Conservation (phyloP, 148 eudicot genomes). For the Camellia granthamiana region DNA sequence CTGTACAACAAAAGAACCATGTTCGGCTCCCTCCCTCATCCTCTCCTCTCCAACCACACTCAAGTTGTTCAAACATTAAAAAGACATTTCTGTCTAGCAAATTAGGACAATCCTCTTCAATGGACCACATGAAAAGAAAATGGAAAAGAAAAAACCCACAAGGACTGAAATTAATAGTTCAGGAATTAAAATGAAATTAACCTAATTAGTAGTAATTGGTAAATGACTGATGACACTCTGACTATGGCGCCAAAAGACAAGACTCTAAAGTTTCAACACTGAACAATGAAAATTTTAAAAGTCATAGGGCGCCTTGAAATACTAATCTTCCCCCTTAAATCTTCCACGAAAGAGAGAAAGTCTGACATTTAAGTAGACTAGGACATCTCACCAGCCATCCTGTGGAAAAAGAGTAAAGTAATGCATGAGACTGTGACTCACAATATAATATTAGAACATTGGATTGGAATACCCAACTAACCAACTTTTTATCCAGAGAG, state of each 20-base stretch:
- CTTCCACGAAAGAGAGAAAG: background rate
- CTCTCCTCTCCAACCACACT: too few species aligned
- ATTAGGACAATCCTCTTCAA: too few species aligned
- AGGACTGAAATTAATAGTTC: too few species aligned
- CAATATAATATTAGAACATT: background rate
- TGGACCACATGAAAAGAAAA: too few species aligned
- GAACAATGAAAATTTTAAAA: conserved; percentile 4
- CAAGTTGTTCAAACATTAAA: too few species aligned
- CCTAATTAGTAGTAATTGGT: too few species aligned
- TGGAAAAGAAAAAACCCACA: too few species aligned
- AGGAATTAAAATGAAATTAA: too few species aligned
- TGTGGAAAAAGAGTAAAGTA: conserved; percentile 13
- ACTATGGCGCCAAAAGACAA: background rate
- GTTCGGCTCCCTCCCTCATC: too few species aligned
- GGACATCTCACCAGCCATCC: conserved; percentile 27
- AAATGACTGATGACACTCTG: too few species aligned
- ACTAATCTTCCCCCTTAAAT: background rate
- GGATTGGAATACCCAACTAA: conserved; percentile 7
- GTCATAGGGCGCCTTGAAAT: conserved; percentile 13
- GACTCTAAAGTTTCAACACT: background rate
- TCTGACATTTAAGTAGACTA: conserved; percentile 20
- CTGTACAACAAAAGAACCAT: too few species aligned
- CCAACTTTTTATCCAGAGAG: background rate
- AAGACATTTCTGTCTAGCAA: too few species aligned
- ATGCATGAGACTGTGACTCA: conserved; percentile 12